A percentile compares a stretch with the other conserved stretches of the same genome.
Evolutionary conservation across 2,329 filamentous ascomycete genomes (phyloP).

Genomic region (Thielaviopsis musarum): DNA sequence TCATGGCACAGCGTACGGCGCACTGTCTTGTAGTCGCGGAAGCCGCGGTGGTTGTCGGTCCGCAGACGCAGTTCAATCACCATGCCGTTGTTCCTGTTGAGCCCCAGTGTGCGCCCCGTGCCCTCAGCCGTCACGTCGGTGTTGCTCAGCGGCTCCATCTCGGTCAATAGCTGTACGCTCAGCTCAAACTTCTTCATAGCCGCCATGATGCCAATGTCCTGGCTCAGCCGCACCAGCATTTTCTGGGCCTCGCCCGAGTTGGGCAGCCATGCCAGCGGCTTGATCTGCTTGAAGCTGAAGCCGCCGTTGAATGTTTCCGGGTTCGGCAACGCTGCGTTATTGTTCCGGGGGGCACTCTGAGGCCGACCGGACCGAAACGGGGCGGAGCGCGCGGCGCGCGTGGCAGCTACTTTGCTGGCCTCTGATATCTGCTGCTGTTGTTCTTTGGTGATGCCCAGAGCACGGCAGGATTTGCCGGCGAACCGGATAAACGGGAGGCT

Average conservation of each 20-base stretch:
- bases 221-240: constrained; percentile 59
- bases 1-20: constrained; percentile 89
- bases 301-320: constrained; percentile 26
- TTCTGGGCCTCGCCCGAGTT: constrained; percentile 51
- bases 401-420: constrained; percentile 19
- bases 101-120: constrained; percentile 58
- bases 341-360: not conserved
- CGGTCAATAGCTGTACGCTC: constrained; percentile 69
- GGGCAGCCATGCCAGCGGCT: constrained; percentile 62
- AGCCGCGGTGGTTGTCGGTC: constrained; percentile 91
- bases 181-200: constrained; percentile 77
- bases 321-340: not conserved
- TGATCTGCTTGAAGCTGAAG: constrained; percentile 70
- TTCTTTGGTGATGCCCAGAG: not conserved
- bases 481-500: not conserved
- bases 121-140: constrained; percentile 54
- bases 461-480: not conserved
- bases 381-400: constrained; percentile 18
- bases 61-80: constrained; percentile 78
- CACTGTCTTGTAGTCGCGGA: constrained; percentile 82
- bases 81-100: constrained; percentile 78
- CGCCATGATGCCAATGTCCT: constrained; percentile 70
- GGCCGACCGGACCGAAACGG: constrained; percentile 5
- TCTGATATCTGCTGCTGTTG: constrained; percentile 22
- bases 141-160: constrained; percentile 83